A percentile compares a stretch with the other conserved stretches of the same genome.
Conservation (phyloP, 371 early-diverging fungal species). For the Mortierella sp. region DNA sequence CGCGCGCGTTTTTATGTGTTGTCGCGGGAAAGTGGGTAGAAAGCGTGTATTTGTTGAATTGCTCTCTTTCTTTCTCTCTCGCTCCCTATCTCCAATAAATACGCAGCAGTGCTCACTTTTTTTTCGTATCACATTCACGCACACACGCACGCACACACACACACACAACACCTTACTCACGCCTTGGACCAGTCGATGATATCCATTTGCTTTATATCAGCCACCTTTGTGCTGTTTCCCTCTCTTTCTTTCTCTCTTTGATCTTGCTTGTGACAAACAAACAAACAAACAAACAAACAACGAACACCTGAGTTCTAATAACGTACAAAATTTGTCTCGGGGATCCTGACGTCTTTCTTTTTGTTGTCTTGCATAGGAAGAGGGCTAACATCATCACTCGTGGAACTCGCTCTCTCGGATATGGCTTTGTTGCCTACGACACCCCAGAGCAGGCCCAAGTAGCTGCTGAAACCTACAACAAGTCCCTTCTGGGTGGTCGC, state of each 20-base stretch:
- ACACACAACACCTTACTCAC: too few species aligned
- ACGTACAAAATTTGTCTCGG: not conserved
- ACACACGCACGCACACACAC: too few species aligned
- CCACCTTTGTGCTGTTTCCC: not conserved
- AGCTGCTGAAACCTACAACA: conserved; percentile 79
- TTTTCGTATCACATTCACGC: not conserved
- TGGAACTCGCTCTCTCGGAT: conserved; percentile 85
- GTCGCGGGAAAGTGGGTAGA: too few species aligned
- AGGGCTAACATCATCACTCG: conserved; percentile 84
- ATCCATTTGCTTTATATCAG: not conserved
- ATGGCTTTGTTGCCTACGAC: conserved; percentile 92
- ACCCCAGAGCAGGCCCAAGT: conserved; percentile 78
- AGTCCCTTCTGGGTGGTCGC: conserved; percentile 83
- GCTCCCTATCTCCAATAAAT: not conserved
- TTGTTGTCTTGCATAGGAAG: conserved; percentile 50
- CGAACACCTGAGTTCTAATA: not conserved
- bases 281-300: not conserved
- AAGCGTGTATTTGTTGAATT: not conserved
- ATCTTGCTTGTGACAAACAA: not conserved
- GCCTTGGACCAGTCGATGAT: not conserved
- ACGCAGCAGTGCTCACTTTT: not conserved
- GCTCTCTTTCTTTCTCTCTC: not conserved
- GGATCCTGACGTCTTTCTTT: not conserved
- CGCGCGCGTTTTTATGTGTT: too few species aligned
- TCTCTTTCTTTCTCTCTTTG: not conserved